These are phyloP conservation scores for Amoebophrya sp. DNA, from an alignment of 169 alveolate species.

Conservation along the genomic window DNA sequence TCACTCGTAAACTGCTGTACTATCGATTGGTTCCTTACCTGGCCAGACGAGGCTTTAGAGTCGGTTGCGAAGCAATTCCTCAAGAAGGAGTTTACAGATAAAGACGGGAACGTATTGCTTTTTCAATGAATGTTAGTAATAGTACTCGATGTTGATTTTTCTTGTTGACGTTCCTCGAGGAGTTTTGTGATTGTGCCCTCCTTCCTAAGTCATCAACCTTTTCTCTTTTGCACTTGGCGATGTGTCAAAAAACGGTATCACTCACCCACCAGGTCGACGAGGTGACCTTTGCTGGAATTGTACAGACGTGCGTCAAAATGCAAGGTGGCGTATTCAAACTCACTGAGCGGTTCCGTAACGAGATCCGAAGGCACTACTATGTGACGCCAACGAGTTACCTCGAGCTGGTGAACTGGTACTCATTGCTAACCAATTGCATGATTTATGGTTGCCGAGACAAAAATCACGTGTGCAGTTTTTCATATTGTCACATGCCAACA, in stretches of 20 bases:
- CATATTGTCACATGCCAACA: no score
- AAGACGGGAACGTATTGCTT: not conserved
- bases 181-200: no score
- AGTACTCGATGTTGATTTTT: no score
- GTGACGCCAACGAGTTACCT: constrained; percentile 93
- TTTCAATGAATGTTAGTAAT: no score
- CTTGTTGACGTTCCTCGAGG: no score
- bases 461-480: no score
- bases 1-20: constrained; percentile 88
- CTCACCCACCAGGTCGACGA: not conserved
- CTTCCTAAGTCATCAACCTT: no score
- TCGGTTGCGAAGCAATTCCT: constrained; percentile 48
- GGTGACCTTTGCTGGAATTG: constrained; percentile 55
- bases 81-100: not conserved
- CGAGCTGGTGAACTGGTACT: constrained; percentile 70
- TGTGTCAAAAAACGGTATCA: not conserved
- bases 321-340: constrained; percentile 68
- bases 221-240: not conserved
- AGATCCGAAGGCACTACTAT: constrained; percentile 76
- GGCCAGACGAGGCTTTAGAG: constrained; percentile 78
- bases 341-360: constrained; percentile 67
- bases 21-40: constrained; percentile 83
- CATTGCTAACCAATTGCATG: no score
- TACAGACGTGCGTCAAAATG: constrained; percentile 75
- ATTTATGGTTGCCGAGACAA: no score